Percentiles rank a stretch among this genome's conserved stretches.
Conservation (phyloP, 2,329 filamentous ascomycete genomes). For the Akanthomyces muscarius region DNA sequence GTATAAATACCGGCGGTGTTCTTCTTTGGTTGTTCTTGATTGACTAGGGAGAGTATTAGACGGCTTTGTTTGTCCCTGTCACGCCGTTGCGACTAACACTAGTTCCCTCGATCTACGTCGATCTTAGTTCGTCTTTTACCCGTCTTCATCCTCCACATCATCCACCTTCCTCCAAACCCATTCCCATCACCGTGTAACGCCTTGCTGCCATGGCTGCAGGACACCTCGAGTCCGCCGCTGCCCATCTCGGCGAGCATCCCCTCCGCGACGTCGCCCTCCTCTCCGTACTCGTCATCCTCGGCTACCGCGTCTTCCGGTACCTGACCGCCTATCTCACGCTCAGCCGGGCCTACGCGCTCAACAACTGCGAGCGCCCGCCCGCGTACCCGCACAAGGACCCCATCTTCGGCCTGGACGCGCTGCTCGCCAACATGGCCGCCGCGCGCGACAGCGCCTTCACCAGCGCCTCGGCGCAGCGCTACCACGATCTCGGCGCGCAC, state of each 20-base stretch:
- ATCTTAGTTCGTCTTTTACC: too few species aligned
- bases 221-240: neutral
- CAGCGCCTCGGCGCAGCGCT: neutral
- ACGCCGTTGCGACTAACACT: too few species aligned
- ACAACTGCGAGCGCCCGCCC: conserved; percentile 1
- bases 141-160: too few species aligned
- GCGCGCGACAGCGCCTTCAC: neutral
- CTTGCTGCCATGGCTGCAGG: neutral
- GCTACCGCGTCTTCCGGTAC: neutral
- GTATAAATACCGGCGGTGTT: too few species aligned
- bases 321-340: neutral
- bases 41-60: too few species aligned
- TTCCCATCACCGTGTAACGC: too few species aligned
- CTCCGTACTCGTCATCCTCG: neutral
- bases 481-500: neutral
- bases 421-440: neutral
- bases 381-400: conserved; percentile 5
- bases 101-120: too few species aligned
- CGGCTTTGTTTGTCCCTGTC: too few species aligned
- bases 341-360: neutral
- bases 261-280: neutral
- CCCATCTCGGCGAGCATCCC: neutral
- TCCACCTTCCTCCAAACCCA: too few species aligned
- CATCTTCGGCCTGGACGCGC: conserved; percentile 6
- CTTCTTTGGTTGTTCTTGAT: too few species aligned